Evolutionary conservation across 148 eudicot species (phyloP).

Genomic region (Vaccinium macrocarpon): DNA sequence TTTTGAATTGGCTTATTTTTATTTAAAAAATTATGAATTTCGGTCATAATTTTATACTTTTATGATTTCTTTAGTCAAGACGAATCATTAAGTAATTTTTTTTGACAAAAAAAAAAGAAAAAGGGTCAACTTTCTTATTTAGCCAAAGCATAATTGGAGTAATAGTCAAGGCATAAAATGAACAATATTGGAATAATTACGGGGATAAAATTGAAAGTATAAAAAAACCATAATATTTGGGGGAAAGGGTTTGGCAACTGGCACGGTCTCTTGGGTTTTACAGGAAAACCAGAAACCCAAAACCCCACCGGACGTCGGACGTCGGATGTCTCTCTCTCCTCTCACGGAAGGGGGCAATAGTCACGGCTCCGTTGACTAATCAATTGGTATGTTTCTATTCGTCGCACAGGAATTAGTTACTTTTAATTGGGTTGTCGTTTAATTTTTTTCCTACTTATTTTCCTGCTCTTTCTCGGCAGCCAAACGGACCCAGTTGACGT

Average conservation of each 20-base stretch:
- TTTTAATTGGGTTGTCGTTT: not conserved
- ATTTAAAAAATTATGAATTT: too few relatives aligned
- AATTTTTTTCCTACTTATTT: not conserved
- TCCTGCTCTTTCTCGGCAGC: not conserved
- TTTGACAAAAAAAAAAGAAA: too few relatives aligned
- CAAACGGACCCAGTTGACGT: not conserved
- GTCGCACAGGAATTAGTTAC: not conserved
- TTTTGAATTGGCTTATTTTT: too few relatives aligned
- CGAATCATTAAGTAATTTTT: too few relatives aligned
- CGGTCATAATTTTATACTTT: too few relatives aligned
- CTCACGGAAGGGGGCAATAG: too few relatives aligned
- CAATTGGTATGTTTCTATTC: conserved; percentile 9
- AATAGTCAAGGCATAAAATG: not conserved
- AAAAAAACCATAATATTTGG: too few relatives aligned
- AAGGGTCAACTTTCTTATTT: too few relatives aligned
- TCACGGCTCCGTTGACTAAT: not conserved
- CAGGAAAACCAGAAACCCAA: not conserved
- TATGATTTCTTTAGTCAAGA: too few relatives aligned
- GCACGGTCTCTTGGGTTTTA: not conserved
- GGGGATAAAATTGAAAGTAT: not conserved
- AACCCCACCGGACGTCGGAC: not conserved
- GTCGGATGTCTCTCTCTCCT: not conserved
- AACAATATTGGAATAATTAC: too few relatives aligned
- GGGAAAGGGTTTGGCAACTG: not conserved
- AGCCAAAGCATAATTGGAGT: too few relatives aligned